These are phyloP conservation scores for Gloeostereum incarnatum DNA, from an alignment of 768 basidiomycete genomes.

Conservation along the genomic window DNA sequence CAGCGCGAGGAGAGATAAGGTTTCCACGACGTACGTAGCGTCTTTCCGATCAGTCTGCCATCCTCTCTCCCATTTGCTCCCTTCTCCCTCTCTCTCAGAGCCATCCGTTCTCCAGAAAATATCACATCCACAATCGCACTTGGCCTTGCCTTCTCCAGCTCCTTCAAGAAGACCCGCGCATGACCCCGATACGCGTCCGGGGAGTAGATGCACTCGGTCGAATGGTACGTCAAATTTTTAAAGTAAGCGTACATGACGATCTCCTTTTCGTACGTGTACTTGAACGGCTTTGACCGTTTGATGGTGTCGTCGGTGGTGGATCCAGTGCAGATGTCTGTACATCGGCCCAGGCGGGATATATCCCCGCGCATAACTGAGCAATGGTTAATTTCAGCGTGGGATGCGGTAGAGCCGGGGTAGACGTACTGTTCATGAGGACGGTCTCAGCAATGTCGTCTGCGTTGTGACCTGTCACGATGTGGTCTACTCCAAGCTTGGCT, in stretches of 20 bases:
- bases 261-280: constrained; percentile 99
- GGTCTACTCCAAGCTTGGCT: constrained; percentile 79
- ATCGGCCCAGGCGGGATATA: constrained; percentile 87
- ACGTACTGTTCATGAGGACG: constrained; percentile 95
- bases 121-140: constrained; percentile 98
- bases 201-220: constrained; percentile 98
- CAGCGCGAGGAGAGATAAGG: no score
- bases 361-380: constrained; percentile 93
- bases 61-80: no score
- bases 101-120: constrained; percentile 90
- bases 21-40: constrained; percentile 69
- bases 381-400: constrained; percentile 2
- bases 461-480: constrained; percentile 98
- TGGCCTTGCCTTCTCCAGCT: constrained; percentile 88
- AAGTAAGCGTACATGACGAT: constrained; percentile 99
- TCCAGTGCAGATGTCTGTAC: constrained; percentile 92
- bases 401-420: background rate
- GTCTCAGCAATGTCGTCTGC: constrained; percentile 99
- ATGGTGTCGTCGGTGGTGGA: constrained; percentile 96
- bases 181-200: constrained; percentile 98
- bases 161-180: constrained; percentile 89
- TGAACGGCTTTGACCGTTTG: constrained; percentile 97
- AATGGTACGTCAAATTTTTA: constrained; percentile 98
- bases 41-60: no score
- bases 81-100: constrained; percentile 78